Conservation (phyloP, 169 alveolate species). For the Plasmodium billcollinsi region DNA sequence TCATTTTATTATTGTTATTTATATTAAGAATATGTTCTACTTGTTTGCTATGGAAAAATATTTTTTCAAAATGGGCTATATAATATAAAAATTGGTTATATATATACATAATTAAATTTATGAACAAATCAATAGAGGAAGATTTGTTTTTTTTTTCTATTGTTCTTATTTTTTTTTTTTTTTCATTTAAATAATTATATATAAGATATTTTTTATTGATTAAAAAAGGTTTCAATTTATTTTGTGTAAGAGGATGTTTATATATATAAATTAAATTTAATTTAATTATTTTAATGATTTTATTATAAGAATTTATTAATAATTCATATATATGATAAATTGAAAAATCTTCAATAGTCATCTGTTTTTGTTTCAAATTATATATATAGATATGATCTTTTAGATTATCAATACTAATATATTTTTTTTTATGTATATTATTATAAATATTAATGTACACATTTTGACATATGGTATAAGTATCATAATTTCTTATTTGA, state of each 20-base stretch:
- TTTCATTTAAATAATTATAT: neutral
- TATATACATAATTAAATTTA: neutral
- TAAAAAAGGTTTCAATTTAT: constrained; percentile 2
- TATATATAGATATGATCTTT: neutral
- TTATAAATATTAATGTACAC: constrained; percentile 55
- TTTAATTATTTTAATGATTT: constrained; percentile 1
- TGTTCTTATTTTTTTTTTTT: neutral
- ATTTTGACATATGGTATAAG: constrained; percentile 18
- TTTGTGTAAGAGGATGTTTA: constrained; percentile 11
- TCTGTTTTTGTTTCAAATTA: neutral
- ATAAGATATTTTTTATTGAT: too few relatives aligned
- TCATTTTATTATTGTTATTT: neutral
- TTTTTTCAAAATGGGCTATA: neutral
- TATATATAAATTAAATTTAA: neutral
- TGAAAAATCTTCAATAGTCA: neutral
- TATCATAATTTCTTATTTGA: constrained; percentile 36
- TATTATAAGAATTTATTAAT: constrained; percentile 6
- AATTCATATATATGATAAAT: neutral
- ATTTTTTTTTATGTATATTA: constrained; percentile 30
- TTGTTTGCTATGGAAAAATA: neutral
- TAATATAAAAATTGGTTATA: neutral
- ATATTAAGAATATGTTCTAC: neutral
- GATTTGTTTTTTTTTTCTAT: neutral
- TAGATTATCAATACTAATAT: constrained; percentile 43
- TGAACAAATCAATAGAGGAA: neutral